Evolutionary conservation across 129 eudicot species (phyloP).

Genomic region (Tagetes patula): DNA sequence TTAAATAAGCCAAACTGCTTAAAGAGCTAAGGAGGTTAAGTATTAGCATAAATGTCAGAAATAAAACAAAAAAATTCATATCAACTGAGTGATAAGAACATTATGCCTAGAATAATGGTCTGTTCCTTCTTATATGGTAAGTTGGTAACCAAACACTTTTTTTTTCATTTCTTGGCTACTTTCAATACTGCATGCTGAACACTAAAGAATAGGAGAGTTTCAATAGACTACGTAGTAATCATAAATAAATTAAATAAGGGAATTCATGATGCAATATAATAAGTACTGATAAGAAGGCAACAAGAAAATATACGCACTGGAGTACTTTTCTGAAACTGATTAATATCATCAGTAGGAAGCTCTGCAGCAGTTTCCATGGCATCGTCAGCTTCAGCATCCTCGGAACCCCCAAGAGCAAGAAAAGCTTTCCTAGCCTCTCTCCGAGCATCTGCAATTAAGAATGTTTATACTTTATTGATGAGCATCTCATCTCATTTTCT

Average conservation of each 20-base stretch:
- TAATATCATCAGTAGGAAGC: slow-evolving; percentile 39
- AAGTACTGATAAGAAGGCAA: background rate
- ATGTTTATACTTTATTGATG: slow-evolving; percentile 10
- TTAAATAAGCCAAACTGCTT: background rate
- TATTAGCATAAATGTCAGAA: background rate
- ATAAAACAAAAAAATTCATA: no score
- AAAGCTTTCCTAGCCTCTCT: slow-evolving; percentile 93
- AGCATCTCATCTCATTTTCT: slow-evolving; percentile 19
- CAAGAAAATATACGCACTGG: slow-evolving; percentile 47
- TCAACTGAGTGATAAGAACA: background rate
- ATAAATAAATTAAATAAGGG: slow-evolving; percentile 2
- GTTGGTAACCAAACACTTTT: background rate
- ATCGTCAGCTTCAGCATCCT: slow-evolving; percentile 40
- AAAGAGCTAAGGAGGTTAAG: slow-evolving; percentile 4
- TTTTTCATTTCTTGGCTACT: background rate
- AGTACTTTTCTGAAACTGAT: slow-evolving; percentile 47
- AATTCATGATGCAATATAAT: background rate
- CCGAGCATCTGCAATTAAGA: slow-evolving; percentile 58
- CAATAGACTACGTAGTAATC: no score
- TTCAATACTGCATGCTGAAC: background rate
- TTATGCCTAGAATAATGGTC: background rate
- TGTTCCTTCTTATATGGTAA: background rate
- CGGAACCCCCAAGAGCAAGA: slow-evolving; percentile 53
- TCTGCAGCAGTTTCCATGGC: slow-evolving; percentile 35
- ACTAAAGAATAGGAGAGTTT: background rate